Evolutionary conservation across 768 basidiomycete species (phyloP).

Genomic region (Russula dissimulans): DNA sequence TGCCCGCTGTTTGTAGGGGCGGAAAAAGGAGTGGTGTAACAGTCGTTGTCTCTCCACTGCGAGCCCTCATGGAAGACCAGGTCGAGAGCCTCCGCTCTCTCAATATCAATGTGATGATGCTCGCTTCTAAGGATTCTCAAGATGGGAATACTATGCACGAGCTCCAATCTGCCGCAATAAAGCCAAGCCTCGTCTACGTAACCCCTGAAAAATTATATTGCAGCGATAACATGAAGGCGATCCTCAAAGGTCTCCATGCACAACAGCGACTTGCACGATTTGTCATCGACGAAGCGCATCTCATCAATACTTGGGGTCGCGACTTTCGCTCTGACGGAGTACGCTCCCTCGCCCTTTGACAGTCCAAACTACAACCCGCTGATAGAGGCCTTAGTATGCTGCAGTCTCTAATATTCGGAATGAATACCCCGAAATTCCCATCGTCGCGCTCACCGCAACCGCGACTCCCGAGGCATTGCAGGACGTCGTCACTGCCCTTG

Average conservation of each 20-base stretch:
- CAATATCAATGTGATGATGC: slow-evolving; percentile 51
- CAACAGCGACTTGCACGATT: slow-evolving; percentile 66
- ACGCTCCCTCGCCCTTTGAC: not conserved
- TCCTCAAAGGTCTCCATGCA: slow-evolving; percentile 50
- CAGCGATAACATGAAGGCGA: slow-evolving; percentile 44
- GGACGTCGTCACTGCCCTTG: slow-evolving; percentile 69
- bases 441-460: slow-evolving; percentile 96
- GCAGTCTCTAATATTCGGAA: slow-evolving; percentile 44
- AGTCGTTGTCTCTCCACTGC: slow-evolving; percentile 81
- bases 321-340: slow-evolving; percentile 59
- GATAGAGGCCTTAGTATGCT: slow-evolving; percentile 25
- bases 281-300: slow-evolving; percentile 95
- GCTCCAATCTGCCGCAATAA: slow-evolving; percentile 37
- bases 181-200: slow-evolving; percentile 70
- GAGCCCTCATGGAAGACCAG: slow-evolving; percentile 87
- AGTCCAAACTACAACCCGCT: not conserved
- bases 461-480: slow-evolving; percentile 69
- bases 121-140: slow-evolving; percentile 30
- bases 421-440: slow-evolving; percentile 70
- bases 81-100: slow-evolving; percentile 55
- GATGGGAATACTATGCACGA: slow-evolving; percentile 29
- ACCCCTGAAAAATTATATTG: slow-evolving; percentile 84
- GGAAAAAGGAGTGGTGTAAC: slow-evolving; percentile 76
- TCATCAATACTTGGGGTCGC: slow-evolving; percentile 90
- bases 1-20: slow-evolving; percentile 73